These are phyloP conservation scores for Tylopilus sp. DNA, from an alignment of 768 basidiomycete species.

Conservation along the genomic window DNA sequence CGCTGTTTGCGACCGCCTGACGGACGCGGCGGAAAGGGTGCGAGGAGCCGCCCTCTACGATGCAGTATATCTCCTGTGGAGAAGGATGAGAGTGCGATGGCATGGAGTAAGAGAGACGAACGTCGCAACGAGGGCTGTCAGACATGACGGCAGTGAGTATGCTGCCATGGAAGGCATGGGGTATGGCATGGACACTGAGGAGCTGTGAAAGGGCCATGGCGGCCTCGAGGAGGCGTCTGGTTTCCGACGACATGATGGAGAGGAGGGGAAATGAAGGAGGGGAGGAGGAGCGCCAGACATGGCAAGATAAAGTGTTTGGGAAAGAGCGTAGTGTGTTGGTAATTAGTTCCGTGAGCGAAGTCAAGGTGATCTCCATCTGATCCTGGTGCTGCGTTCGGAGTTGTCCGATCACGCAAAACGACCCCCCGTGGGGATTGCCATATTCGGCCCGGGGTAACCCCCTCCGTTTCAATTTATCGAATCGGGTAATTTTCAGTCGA, in stretches of 20 bases:
- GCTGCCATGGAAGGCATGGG: slow-evolving; percentile 81
- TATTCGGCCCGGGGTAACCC: slow-evolving; percentile 18
- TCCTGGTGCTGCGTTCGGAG: slow-evolving; percentile 27
- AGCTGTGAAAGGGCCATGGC: slow-evolving; percentile 69
- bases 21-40: slow-evolving; percentile 81
- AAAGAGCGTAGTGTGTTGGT: slow-evolving; percentile 42
- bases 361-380: slow-evolving; percentile 30
- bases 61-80: slow-evolving; percentile 77
- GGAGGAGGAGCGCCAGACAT: slow-evolving; percentile 44
- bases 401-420: slow-evolving; percentile 22
- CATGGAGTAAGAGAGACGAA: slow-evolving; percentile 32
- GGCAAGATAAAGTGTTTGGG: slow-evolving; percentile 43
- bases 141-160: slow-evolving; percentile 68
- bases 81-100: slow-evolving; percentile 7
- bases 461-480: slow-evolving; percentile 19
- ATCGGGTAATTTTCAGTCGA: slow-evolving; percentile 9
- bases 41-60: slow-evolving; percentile 70
- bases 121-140: slow-evolving; percentile 62
- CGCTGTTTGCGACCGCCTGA: slow-evolving; percentile 63
- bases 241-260: slow-evolving; percentile 56
- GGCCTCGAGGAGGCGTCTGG: slow-evolving; percentile 71
- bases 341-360: slow-evolving; percentile 44
- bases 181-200: slow-evolving; percentile 53
- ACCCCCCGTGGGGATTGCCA: not conserved
- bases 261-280: slow-evolving; percentile 22